Percentiles rank a stretch among this genome's conserved stretches.
These are phyloP conservation scores for Calonectria pseudoturangicola DNA, from an alignment of 2,329 filamentous ascomycete species.

Conservation along the genomic window DNA sequence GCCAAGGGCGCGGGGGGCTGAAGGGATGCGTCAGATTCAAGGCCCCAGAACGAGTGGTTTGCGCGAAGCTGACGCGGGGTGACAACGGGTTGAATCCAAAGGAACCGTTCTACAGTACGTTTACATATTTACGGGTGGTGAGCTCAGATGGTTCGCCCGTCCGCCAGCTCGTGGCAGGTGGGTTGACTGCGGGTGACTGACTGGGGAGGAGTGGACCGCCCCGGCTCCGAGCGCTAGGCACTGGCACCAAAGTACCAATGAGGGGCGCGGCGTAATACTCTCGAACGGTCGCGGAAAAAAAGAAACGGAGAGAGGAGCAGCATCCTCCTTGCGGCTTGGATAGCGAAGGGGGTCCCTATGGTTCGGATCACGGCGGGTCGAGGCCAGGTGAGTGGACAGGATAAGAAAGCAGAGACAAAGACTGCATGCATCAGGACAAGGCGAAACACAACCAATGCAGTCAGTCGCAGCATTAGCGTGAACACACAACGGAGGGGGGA, in stretches of 20 bases:
- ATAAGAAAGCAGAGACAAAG: conserved; percentile 24
- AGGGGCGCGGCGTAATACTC: background rate
- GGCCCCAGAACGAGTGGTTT: conserved; percentile 49
- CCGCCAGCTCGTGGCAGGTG: conserved; percentile 13
- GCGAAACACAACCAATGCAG: conserved; percentile 22
- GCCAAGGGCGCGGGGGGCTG: conserved; percentile 30
- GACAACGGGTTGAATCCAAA: background rate
- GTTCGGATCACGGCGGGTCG: conserved; percentile 27
- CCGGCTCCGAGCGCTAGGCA: conserved; percentile 31
- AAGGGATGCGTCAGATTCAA: conserved; percentile 43
- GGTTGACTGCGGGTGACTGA: background rate
- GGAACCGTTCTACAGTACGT: conserved; percentile 8
- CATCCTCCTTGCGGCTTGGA: conserved; percentile 16
- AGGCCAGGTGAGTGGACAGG: conserved; percentile 18
- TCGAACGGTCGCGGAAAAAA: background rate
- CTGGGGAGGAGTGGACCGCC: conserved; percentile 6
- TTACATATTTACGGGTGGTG: conserved; percentile 29
- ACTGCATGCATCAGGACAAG: conserved; percentile 24
- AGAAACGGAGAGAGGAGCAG: background rate
- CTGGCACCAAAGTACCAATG: conserved; percentile 2
- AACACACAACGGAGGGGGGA: background rate
- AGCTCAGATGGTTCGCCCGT: conserved; percentile 32
- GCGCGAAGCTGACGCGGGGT: conserved; percentile 50
- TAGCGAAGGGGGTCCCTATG: conserved; percentile 5
- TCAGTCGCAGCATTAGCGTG: conserved; percentile 17